phyloP scores from a whole-genome alignment of 345 rosid genomes.

The Cardamine resedifolia region DNA sequence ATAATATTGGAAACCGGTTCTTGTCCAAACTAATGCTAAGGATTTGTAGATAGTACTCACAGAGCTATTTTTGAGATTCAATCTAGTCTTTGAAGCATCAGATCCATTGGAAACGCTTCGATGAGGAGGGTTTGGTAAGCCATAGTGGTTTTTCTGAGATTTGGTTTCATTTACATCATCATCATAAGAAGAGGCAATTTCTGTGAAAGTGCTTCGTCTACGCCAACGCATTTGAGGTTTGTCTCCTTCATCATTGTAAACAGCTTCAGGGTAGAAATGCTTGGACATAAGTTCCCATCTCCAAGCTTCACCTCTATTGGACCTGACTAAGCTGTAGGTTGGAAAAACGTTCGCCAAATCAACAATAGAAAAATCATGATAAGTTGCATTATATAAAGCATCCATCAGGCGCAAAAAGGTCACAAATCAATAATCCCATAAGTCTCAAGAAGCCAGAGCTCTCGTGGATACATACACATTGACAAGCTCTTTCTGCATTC shows the following conservation, averaged over 20 bases:
- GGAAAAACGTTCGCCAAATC: too few relatives aligned
- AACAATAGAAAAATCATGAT: conserved; percentile 11
- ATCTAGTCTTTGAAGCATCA: conserved; percentile 25
- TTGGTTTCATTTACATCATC: conserved; percentile 21
- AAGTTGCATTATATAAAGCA: background rate
- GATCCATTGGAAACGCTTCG: conserved; percentile 17
- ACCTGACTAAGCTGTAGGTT: conserved; percentile 54
- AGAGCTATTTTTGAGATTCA: conserved; percentile 2
- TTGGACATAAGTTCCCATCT: conserved; percentile 53
- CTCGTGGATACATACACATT: conserved; percentile 53
- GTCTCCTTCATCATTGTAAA: conserved; percentile 65
- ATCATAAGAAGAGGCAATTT: conserved; percentile 31
- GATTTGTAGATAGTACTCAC: conserved; percentile 29
- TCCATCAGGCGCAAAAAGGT: background rate
- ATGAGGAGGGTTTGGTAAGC: conserved; percentile 22
- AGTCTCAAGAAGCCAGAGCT: background rate
- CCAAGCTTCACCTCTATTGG: conserved; percentile 53
- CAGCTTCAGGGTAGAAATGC: conserved; percentile 74
- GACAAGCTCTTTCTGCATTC: conserved; percentile 67
- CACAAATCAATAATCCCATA: background rate
- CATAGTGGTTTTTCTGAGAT: conserved; percentile 17
- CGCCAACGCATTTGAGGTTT: conserved; percentile 72
- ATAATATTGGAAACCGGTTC: background rate
- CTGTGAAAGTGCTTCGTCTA: conserved; percentile 55
- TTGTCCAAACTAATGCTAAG: conserved; percentile 10